Percentiles rank a stretch among this genome's conserved stretches.
phyloP scores from a whole-genome alignment of 78 protist genomes.

The Isochrysis galbana region DNA sequence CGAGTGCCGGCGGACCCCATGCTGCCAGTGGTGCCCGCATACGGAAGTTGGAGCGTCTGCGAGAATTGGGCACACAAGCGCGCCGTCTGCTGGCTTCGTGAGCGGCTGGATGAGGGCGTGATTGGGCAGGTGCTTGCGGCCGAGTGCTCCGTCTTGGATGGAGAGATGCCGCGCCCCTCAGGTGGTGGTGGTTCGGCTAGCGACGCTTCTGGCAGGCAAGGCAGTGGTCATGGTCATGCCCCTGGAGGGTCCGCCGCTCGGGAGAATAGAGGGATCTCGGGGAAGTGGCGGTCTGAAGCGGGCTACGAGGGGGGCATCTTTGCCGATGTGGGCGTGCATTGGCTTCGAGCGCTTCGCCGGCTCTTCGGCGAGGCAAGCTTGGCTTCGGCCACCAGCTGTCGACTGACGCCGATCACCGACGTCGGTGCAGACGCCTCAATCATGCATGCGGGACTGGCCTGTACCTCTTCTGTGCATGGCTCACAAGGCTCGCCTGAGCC shows the following conservation, averaged over 20 bases:
- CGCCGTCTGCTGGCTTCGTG: background rate
- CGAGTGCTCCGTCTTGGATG: background rate
- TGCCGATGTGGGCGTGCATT: conserved; percentile 4
- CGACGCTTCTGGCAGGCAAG: background rate
- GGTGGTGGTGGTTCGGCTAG: background rate
- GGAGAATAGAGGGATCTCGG: no score
- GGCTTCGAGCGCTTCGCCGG: background rate
- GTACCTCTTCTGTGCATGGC: no score
- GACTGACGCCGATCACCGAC: background rate
- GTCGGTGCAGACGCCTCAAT: no score
- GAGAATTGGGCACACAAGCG: conserved; percentile 19
- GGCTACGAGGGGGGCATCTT: no score
- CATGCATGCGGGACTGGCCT: no score
- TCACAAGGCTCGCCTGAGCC: no score
- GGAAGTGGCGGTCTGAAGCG: no score
- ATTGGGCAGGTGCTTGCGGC: background rate
- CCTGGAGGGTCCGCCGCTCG: no score
- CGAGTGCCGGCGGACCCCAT: no score
- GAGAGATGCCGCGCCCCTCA: background rate
- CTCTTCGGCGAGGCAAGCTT: background rate
- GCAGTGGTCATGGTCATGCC: background rate
- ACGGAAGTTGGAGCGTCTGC: background rate
- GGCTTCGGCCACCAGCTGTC: background rate
- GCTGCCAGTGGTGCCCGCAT: no score
- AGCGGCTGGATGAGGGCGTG: conserved; percentile 8